A percentile compares a stretch with the other conserved stretches of the same genome.
phyloP scores from a whole-genome alignment of 257 asterid species.

The Anisodus tanguticus region DNA sequence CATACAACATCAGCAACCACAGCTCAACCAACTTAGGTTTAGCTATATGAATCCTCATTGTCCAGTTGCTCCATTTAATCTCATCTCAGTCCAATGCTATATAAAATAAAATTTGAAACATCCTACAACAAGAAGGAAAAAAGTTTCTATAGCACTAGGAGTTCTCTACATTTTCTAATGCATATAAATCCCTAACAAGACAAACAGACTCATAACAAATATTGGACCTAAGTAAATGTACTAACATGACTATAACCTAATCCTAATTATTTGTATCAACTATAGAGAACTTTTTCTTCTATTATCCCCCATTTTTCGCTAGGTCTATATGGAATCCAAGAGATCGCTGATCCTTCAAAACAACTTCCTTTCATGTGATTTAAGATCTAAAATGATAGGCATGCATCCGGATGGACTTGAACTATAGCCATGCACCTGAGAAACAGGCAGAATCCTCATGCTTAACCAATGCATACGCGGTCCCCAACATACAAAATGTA shows the following conservation, averaged over 20 bases:
- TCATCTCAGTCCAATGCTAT: constrained; percentile 1
- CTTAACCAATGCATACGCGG: neutral
- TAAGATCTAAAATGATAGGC: constrained; percentile 12
- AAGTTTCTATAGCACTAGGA: neutral
- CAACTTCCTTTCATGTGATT: neutral
- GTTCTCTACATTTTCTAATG: constrained; percentile 5
- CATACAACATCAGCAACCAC: constrained; percentile 6
- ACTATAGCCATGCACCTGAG: neutral
- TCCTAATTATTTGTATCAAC: neutral
- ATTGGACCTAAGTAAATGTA: constrained; percentile 5
- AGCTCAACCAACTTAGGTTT: constrained; percentile 7
- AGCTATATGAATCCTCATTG: neutral
- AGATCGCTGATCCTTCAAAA: neutral
- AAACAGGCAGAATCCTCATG: neutral
- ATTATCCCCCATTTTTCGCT: neutral
- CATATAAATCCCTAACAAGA: constrained; percentile 13
- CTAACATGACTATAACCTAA: constrained; percentile 7
- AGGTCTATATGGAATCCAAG: neutral
- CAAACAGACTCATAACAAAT: neutral
- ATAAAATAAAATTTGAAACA: neutral
- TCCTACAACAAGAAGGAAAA: neutral
- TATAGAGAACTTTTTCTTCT: neutral
- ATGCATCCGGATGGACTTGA: neutral
- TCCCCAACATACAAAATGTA: constrained; percentile 26
- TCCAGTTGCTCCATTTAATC: constrained; percentile 15